Conservation (phyloP, 2,329 filamentous ascomycete species). For the Teratosphaeria epicoccoides region DNA sequence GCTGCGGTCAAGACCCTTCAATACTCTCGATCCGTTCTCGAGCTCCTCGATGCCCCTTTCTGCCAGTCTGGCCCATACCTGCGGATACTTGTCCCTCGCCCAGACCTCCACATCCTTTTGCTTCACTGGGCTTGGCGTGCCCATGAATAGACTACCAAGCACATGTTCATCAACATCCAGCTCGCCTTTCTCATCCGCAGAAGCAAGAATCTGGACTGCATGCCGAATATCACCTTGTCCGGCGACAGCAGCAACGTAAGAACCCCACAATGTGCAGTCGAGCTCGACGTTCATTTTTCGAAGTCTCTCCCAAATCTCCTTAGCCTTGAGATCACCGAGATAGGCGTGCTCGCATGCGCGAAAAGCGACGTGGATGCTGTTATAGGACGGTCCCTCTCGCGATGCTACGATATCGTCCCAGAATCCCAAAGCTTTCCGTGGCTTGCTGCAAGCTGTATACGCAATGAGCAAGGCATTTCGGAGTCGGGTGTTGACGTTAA, state of each 20-base stretch:
- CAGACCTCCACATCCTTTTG: constrained; percentile 64
- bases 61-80: constrained; percentile 57
- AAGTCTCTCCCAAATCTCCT: constrained; percentile 59
- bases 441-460: constrained; percentile 59
- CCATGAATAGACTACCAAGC: constrained; percentile 73
- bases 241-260: constrained; percentile 67
- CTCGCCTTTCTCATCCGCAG: constrained; percentile 57
- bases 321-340: constrained; percentile 36
- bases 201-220: constrained; percentile 53
- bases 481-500: constrained; percentile 65
- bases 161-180: constrained; percentile 57
- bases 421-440: constrained; percentile 59
- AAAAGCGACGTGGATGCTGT: constrained; percentile 71
- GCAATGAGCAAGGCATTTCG: constrained; percentile 82
- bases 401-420: constrained; percentile 78
- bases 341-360: constrained; percentile 58
- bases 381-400: constrained; percentile 75
- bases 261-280: constrained; percentile 59
- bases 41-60: constrained; percentile 32
- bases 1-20: constrained; percentile 9
- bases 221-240: constrained; percentile 61
- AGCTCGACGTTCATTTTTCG: constrained; percentile 68
- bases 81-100: constrained; percentile 58
- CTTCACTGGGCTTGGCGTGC: constrained; percentile 46
- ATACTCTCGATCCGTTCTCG: constrained; percentile 6